Conservation (phyloP, 805 yeast genomes). For the Sugiyamaella marilandica region DNA sequence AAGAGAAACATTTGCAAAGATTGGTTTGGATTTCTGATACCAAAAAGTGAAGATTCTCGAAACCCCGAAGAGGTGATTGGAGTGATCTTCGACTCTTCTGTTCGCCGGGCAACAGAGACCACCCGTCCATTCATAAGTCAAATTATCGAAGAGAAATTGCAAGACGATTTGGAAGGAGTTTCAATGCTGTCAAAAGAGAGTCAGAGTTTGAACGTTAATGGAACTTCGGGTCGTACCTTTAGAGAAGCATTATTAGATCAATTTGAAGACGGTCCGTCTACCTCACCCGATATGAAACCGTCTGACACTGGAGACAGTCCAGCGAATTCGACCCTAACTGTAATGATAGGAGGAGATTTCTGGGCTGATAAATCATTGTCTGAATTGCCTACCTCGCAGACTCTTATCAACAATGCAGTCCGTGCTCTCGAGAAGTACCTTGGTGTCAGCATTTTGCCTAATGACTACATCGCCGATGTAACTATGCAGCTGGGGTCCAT, state of each 20-base stretch:
- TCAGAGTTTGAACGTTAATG: background rate
- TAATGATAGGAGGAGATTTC: constrained; percentile 86
- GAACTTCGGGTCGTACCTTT: background rate
- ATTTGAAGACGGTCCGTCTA: background rate
- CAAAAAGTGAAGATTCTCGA: constrained; percentile 42
- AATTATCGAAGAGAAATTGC: background rate
- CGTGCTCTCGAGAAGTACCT: constrained; percentile 40
- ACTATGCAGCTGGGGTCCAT: constrained; percentile 54
- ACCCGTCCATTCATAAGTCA: constrained; percentile 21
- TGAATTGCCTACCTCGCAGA: constrained; percentile 27
- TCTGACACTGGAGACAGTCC: too few species aligned
- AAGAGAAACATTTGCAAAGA: constrained; percentile 36
- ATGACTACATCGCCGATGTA: constrained; percentile 32
- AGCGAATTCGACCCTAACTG: constrained; percentile 51
- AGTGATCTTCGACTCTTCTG: constrained; percentile 84
- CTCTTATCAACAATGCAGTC: constrained; percentile 33
- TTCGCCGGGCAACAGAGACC: constrained; percentile 51
- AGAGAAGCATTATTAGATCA: background rate
- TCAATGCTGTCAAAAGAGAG: background rate
- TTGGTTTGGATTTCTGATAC: constrained; percentile 90
- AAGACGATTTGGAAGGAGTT: background rate
- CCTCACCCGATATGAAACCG: too few species aligned
- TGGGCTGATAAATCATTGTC: constrained; percentile 30
- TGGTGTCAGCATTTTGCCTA: constrained; percentile 11
- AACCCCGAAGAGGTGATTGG: constrained; percentile 67